Evolutionary conservation across 805 yeast species (phyloP).

Genomic region (Naumovozyma dairenensis): DNA sequence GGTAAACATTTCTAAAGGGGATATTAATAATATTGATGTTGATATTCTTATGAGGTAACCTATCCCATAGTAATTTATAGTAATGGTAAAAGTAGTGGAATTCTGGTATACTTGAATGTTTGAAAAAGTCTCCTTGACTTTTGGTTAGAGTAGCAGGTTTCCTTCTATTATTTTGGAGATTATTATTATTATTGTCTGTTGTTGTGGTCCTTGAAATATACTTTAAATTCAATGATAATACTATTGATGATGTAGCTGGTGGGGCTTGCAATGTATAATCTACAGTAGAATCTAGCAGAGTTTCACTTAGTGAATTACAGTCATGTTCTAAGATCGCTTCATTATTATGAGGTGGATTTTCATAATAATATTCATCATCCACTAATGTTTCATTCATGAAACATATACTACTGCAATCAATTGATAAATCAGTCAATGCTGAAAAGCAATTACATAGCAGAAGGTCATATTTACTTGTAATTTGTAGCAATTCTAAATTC

Average conservation of each 20-base stretch:
- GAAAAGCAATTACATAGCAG: slow-evolving; percentile 40
- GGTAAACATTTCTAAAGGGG: slow-evolving; percentile 28
- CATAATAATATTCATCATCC: slow-evolving; percentile 19
- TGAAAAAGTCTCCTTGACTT: slow-evolving; percentile 19
- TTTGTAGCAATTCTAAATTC: slow-evolving; percentile 30
- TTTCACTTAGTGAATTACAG: slow-evolving; percentile 17
- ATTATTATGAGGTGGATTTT: slow-evolving; percentile 3
- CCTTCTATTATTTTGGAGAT: slow-evolving; percentile 3
- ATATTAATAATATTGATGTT: slow-evolving; percentile 25
- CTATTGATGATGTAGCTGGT: slow-evolving; percentile 28
- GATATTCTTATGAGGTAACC: slow-evolving; percentile 22
- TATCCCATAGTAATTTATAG: slow-evolving; percentile 23
- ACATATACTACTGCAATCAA: slow-evolving; percentile 42
- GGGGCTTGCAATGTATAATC: slow-evolving; percentile 17
- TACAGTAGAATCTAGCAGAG: slow-evolving; percentile 17
- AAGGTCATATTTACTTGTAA: slow-evolving; percentile 38
- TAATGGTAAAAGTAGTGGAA: slow-evolving; percentile 26
- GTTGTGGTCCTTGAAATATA: slow-evolving; percentile 15
- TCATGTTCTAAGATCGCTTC: slow-evolving; percentile 7
- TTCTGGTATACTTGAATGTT: slow-evolving; percentile 16
- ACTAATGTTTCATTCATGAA: slow-evolving; percentile 24
- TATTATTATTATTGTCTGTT: slow-evolving; percentile 5
- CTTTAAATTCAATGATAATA: slow-evolving; percentile 17
- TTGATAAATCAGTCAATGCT: slow-evolving; percentile 29
- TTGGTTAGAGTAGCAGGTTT: slow-evolving; percentile 19